These are phyloP conservation scores for Pisolithus microcarpus DNA, from an alignment of 768 basidiomycete species.

Conservation along the genomic window DNA sequence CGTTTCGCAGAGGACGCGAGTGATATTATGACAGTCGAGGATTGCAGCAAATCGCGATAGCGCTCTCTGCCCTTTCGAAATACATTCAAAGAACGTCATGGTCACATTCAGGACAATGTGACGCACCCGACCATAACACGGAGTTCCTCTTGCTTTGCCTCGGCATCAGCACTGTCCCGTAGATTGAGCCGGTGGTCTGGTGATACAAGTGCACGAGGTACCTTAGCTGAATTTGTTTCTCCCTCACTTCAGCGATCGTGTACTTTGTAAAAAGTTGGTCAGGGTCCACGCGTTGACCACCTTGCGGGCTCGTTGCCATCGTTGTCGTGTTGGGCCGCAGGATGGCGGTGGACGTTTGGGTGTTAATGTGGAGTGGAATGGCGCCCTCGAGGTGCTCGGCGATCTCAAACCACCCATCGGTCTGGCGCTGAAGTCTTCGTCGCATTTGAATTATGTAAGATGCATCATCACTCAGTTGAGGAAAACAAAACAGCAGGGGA, in stretches of 20 bases:
- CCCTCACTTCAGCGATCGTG: constrained; percentile 65
- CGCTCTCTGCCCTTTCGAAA: constrained; percentile 73
- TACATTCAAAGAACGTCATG: constrained; percentile 25
- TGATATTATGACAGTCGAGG: constrained; percentile 76
- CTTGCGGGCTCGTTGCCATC: constrained; percentile 10
- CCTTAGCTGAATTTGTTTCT: constrained; percentile 63
- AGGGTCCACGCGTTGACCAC: constrained; percentile 38
- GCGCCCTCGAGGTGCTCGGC: constrained; percentile 1
- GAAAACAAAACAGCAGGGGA: not conserved
- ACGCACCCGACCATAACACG: constrained; percentile 91
- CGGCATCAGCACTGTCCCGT: constrained; percentile 59
- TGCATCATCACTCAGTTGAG: not conserved
- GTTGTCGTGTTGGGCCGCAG: constrained; percentile 8
- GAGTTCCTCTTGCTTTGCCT: constrained; percentile 82
- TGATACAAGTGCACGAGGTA: constrained; percentile 22
- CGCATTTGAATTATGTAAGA: constrained; percentile 17
- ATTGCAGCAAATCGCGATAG: constrained; percentile 80
- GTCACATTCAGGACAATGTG: constrained; percentile 1
- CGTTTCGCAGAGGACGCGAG: constrained; percentile 62
- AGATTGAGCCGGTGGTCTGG: constrained; percentile 3
- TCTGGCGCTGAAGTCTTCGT: constrained; percentile 15
- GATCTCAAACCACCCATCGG: constrained; percentile 7
- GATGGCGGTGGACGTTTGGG: constrained; percentile 5
- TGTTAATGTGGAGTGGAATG: constrained; percentile 5
- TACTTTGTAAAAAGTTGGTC: constrained; percentile 70